Percentiles rank a stretch among this genome's conserved stretches.
These are phyloP conservation scores for Astrothelium macrocarpum DNA, from an alignment of 495 filamentous ascomycete species.

Conservation along the genomic window DNA sequence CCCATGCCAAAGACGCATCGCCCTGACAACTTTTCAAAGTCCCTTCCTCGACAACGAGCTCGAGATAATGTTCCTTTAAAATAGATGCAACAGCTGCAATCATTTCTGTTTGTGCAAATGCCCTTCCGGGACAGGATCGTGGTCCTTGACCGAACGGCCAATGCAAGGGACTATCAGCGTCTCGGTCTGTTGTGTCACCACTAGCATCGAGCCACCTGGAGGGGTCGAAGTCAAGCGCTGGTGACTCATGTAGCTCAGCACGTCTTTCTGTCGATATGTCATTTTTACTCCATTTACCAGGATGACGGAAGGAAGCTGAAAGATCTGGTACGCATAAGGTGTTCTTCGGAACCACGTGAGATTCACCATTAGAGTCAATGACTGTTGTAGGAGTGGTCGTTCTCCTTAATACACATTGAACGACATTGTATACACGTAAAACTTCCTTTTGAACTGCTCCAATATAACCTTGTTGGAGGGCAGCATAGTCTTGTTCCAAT, in stretches of 20 bases:
- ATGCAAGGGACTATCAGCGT: neutral
- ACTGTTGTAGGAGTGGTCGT: neutral
- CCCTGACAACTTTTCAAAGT: neutral
- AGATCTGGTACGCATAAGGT: neutral
- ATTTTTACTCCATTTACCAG: neutral
- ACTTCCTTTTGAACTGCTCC: slow-evolving; percentile 1
- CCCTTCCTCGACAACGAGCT: neutral
- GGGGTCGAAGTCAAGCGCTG: neutral
- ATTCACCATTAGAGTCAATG: neutral
- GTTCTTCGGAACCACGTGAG: neutral
- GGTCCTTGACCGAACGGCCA: neutral
- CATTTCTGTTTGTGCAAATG: neutral
- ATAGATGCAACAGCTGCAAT: neutral
- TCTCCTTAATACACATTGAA: neutral
- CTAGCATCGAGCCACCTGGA: neutral
- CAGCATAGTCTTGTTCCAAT: no score
- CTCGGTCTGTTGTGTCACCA: neutral
- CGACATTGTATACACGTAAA: neutral
- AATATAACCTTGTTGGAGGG: no score
- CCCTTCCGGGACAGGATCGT: neutral
- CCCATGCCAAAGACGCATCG: neutral
- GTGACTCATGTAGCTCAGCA: neutral
- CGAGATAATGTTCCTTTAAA: neutral
- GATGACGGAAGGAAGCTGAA: neutral
- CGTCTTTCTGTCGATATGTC: neutral